phyloP scores from a whole-genome alignment of 495 filamentous ascomycete genomes.

The Aspergillus kassunensis region DNA sequence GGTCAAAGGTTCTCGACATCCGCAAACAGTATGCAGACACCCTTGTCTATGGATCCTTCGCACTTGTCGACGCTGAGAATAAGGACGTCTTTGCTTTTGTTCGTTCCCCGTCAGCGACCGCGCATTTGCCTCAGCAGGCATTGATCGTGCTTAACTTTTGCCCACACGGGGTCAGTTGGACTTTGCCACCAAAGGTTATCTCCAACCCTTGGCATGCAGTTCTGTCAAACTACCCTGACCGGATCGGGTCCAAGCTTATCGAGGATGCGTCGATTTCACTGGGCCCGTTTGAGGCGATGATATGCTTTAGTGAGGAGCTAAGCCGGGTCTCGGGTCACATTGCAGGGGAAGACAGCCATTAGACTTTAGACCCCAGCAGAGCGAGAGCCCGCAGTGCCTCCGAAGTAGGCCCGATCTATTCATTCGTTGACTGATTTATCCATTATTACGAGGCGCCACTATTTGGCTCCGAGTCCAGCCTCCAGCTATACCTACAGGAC shows the following conservation, averaged over 20 bases:
- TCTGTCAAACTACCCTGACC: neutral
- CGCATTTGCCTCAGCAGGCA: neutral
- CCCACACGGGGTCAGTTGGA: neutral
- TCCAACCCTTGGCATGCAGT: neutral
- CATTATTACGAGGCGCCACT: no score
- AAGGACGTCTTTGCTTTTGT: slow-evolving; percentile 25
- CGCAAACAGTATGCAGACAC: slow-evolving; percentile 44
- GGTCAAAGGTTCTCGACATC: slow-evolving; percentile 34
- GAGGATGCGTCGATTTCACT: neutral
- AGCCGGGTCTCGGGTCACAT: no score
- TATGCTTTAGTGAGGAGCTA: neutral
- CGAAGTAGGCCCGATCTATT: no score
- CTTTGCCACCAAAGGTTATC: neutral
- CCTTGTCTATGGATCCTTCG: slow-evolving; percentile 53
- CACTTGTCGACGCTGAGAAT: slow-evolving; percentile 35
- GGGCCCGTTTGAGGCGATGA: neutral
- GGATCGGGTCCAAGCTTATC: neutral
- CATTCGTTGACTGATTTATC: no score
- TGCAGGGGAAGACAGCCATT: no score
- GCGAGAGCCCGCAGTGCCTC: no score
- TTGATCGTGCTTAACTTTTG: slow-evolving; percentile 20
- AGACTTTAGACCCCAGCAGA: no score
- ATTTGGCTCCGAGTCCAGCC: no score
- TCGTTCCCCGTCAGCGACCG: slow-evolving; percentile 2
- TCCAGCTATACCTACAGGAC: no score